These are phyloP conservation scores for Gloeophyllum trabeum DNA, from an alignment of 768 basidiomycete species.

Conservation along the genomic window DNA sequence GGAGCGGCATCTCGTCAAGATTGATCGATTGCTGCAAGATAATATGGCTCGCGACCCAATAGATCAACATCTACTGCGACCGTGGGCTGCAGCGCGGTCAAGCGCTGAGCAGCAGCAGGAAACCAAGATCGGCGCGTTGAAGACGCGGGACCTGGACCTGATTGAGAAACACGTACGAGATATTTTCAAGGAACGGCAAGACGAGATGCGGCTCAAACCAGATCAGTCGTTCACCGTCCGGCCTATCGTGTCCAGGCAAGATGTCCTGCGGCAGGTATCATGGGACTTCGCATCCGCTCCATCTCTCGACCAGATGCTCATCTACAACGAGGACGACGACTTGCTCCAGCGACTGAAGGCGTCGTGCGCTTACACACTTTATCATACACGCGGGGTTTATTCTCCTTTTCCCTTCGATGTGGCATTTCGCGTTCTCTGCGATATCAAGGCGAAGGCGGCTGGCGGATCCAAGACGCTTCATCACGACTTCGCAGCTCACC, in stretches of 20 bases:
- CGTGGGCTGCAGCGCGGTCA: not conserved
- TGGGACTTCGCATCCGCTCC: slow-evolving; percentile 26
- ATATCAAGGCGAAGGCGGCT: slow-evolving; percentile 36
- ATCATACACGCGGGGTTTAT: slow-evolving; percentile 16
- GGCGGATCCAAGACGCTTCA: no score
- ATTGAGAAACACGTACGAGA: slow-evolving; percentile 30
- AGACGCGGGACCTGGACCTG: slow-evolving; percentile 19
- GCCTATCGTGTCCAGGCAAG: slow-evolving; percentile 35
- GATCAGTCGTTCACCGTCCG: slow-evolving; percentile 21
- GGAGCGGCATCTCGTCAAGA: not conserved
- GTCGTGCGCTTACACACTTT: slow-evolving; percentile 37
- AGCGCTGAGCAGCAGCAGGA: no score
- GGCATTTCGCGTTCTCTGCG: slow-evolving; percentile 38
- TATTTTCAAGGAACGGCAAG: slow-evolving; percentile 13
- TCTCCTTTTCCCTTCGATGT: slow-evolving; percentile 43
- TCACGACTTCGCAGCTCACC: no score
- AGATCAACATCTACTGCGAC: not conserved
- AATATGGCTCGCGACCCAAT: not conserved
- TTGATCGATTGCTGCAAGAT: no score
- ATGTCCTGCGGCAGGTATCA: slow-evolving; percentile 32
- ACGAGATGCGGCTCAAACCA: slow-evolving; percentile 5
- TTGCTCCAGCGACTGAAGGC: slow-evolving; percentile 29
- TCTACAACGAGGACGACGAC: slow-evolving; percentile 17
- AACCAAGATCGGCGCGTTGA: slow-evolving; percentile 6
- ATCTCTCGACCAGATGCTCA: slow-evolving; percentile 11